These are phyloP conservation scores for Zygnema cylindricum DNA, from an alignment of 139 green algal genomes.

Conservation along the genomic window DNA sequence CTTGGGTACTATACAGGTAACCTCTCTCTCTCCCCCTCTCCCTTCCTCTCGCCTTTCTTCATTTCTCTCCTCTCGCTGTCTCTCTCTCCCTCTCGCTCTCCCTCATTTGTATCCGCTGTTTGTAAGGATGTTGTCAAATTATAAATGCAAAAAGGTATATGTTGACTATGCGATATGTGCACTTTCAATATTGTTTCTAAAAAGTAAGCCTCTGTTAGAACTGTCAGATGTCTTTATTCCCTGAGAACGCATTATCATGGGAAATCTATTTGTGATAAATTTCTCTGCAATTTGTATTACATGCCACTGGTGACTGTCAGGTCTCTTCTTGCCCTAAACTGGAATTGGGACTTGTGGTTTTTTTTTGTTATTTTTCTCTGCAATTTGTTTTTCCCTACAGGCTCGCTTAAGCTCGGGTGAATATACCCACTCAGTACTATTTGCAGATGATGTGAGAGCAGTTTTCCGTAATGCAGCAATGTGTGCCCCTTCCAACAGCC, in stretches of 20 bases:
- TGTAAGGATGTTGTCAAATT: no score
- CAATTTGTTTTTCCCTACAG: conserved; percentile 24
- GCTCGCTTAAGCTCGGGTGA: conserved; percentile 42
- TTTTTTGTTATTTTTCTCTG: neutral
- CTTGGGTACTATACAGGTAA: conserved; percentile 27
- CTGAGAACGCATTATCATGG: neutral
- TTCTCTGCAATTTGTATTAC: no score
- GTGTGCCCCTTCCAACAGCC: conserved; percentile 25
- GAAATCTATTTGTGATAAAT: neutral
- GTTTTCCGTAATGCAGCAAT: conserved; percentile 48
- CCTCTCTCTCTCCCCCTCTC: no score
- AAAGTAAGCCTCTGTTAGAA: neutral
- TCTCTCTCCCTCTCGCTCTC: no score
- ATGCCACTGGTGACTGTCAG: neutral
- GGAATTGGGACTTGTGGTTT: neutral
- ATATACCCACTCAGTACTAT: conserved; percentile 54
- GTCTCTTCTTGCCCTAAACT: neutral
- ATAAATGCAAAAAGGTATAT: no score
- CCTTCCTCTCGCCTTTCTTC: no score
- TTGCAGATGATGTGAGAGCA: conserved; percentile 45
- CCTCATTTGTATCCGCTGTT: no score
- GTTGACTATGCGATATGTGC: no score
- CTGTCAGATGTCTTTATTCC: neutral
- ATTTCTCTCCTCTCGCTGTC: no score
- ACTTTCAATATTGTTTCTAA: no score